These are phyloP conservation scores for Rossbeevera mucosa DNA, from an alignment of 768 basidiomycete genomes.

Conservation along the genomic window DNA sequence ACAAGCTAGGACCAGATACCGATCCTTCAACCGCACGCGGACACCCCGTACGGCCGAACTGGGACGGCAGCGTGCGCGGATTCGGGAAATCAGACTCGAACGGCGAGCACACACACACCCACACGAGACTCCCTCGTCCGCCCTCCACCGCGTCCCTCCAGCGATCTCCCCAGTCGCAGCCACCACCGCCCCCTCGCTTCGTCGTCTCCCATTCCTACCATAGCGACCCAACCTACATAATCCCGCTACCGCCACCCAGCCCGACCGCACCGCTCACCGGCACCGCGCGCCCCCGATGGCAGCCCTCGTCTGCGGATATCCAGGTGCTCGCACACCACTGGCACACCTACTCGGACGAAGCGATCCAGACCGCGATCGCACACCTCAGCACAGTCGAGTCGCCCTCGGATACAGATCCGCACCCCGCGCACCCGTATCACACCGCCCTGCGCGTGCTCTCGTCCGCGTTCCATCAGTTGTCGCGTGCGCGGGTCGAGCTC, in stretches of 20 bases:
- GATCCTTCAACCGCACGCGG: too few species aligned
- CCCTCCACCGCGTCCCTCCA: constrained; percentile 40
- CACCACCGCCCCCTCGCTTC: constrained; percentile 31
- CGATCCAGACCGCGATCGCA: constrained; percentile 61
- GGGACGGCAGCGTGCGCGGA: constrained; percentile 57
- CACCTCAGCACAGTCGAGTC: constrained; percentile 40
- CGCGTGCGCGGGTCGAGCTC: constrained; percentile 55
- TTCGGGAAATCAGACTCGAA: constrained; percentile 41
- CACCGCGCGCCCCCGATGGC: constrained; percentile 5
- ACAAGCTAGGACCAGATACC: constrained; percentile 34
- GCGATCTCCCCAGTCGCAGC: constrained; percentile 25
- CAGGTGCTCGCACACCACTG: constrained; percentile 65
- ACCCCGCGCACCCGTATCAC: constrained; percentile 59
- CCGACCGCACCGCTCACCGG: constrained; percentile 17
- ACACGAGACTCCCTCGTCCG: constrained; percentile 23
- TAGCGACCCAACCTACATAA: constrained; percentile 25
- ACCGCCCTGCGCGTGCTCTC: constrained; percentile 66
- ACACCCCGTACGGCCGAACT: constrained; percentile 25
- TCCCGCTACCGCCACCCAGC: constrained; percentile 36
- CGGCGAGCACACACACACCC: constrained; percentile 9
- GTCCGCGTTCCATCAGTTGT: constrained; percentile 55
- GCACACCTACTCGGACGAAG: constrained; percentile 76
- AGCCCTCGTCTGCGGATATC: constrained; percentile 27
- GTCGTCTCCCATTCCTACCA: constrained; percentile 38
- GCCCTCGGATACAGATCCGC: constrained; percentile 38